Percentiles rank a stretch among this genome's conserved stretches.
These are phyloP conservation scores for Eutypella sp. DNA, from an alignment of 2,329 filamentous ascomycete species.

Conservation along the genomic window DNA sequence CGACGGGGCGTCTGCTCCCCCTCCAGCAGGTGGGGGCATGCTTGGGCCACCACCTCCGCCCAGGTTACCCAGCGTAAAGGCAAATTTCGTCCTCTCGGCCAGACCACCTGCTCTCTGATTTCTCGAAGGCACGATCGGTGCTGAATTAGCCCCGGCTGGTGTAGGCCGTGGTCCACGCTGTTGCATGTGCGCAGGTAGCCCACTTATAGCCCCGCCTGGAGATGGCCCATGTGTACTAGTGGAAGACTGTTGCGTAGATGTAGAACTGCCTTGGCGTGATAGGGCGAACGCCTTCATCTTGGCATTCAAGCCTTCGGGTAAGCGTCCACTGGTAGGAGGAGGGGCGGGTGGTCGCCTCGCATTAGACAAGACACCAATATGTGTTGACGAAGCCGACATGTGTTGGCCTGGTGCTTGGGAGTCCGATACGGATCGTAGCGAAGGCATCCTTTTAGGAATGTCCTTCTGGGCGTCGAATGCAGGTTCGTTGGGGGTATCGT, in stretches of 20 bases:
- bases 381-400: constrained; percentile 82
- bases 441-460: constrained; percentile 46
- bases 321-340: constrained; percentile 34
- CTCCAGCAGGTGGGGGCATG: constrained; percentile 31
- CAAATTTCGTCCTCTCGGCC: constrained; percentile 55
- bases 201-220: constrained; percentile 24
- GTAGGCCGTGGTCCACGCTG: constrained; percentile 30
- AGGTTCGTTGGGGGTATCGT: constrained; percentile 33
- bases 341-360: constrained; percentile 48
- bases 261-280: constrained; percentile 39
- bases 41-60: constrained; percentile 32
- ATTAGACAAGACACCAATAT: constrained; percentile 69
- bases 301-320: constrained; percentile 40
- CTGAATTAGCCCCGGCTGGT: constrained; percentile 47
- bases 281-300: constrained; percentile 44
- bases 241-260: constrained; percentile 23
- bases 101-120: constrained; percentile 33
- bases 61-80: constrained; percentile 58
- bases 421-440: constrained; percentile 56
- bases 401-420: constrained; percentile 40
- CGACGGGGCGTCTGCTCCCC: constrained; percentile 31
- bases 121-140: constrained; percentile 40
- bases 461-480: constrained; percentile 25
- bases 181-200: constrained; percentile 39
- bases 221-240: constrained; percentile 22